Evolutionary conservation across 139 green algal species (phyloP).

Genomic region (Tetradesmus obliquus): DNA sequence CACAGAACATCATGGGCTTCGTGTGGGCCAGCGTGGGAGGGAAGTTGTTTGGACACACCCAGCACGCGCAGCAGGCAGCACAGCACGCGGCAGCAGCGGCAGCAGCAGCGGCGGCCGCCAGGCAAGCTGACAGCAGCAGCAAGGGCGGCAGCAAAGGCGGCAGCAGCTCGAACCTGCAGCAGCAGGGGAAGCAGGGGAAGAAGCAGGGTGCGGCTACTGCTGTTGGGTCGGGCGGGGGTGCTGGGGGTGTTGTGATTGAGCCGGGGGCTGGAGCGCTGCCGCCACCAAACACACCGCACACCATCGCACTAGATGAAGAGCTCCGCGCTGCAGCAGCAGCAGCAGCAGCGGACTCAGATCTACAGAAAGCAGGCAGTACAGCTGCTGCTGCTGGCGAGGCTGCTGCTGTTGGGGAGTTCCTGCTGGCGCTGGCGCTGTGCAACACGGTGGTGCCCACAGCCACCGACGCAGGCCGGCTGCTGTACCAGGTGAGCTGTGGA

Average conservation of each 20-base stretch:
- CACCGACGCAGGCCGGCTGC: constrained; percentile 30
- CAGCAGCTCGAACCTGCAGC: not conserved
- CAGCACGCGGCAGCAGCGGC: not conserved
- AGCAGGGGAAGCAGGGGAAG: not conserved
- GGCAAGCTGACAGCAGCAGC: not conserved
- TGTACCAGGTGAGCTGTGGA: constrained; percentile 39
- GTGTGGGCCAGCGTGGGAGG: constrained; percentile 70
- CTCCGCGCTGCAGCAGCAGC: constrained; percentile 5
- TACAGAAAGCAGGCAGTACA: not conserved
- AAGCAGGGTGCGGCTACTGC: not conserved
- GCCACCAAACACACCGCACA: constrained; percentile 29
- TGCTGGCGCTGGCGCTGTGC: constrained; percentile 85
- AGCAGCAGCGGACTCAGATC: not conserved
- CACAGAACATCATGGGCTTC: constrained; percentile 78
- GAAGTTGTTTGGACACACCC: constrained; percentile 59
- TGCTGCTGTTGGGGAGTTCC: constrained; percentile 58
- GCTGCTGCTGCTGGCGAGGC: not conserved
- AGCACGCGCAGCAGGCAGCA: constrained; percentile 15
- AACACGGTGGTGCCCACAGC: constrained; percentile 89
- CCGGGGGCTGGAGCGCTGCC: not conserved
- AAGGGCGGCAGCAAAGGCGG: not conserved
- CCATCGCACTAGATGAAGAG: not conserved
- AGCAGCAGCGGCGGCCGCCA: not conserved
- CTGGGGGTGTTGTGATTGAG: constrained; percentile 12
- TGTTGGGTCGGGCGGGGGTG: not conserved